Evolutionary conservation across 1,284 basidiomycete genomes (phyloP).

Genomic region (Leccinum pachyderme): DNA sequence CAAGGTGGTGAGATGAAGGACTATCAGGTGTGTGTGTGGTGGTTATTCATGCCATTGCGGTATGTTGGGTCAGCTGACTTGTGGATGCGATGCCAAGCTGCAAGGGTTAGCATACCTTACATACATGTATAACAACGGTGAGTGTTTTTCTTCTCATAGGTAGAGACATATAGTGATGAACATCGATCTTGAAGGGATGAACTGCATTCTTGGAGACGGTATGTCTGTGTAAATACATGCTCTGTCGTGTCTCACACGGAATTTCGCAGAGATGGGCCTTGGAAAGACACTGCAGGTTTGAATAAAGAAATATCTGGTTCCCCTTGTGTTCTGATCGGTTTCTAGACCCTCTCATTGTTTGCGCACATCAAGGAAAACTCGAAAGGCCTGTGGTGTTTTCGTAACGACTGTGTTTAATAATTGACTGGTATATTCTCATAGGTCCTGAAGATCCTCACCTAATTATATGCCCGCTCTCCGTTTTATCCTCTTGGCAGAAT

Average conservation of each 20-base stretch:
- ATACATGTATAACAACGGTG: constrained; percentile 57
- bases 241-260: constrained; percentile 9
- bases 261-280: constrained; percentile 51
- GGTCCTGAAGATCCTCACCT: constrained; percentile 49
- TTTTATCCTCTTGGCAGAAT: constrained; percentile 55
- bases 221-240: constrained; percentile 17
- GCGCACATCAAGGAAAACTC: constrained; percentile 51
- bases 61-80: constrained; percentile 3
- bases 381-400: constrained; percentile 31
- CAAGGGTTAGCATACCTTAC: constrained; percentile 53
- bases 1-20: constrained; percentile 53
- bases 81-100: constrained; percentile 34
- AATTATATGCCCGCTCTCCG: constrained; percentile 61
- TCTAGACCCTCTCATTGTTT: constrained; percentile 56
- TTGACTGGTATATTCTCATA: constrained; percentile 11
- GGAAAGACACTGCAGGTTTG: constrained; percentile 63
- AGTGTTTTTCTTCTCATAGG: constrained; percentile 1
- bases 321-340: constrained; percentile 1
- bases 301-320: not conserved
- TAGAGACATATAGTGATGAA: not conserved
- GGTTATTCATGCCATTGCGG: not conserved
- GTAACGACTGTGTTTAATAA: not conserved
- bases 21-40: constrained; percentile 45
- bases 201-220: constrained; percentile 61
- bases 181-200: constrained; percentile 43